Evolutionary conservation across 2,329 filamentous ascomycete species (phyloP).

Genomic region (Cadophora sp.): DNA sequence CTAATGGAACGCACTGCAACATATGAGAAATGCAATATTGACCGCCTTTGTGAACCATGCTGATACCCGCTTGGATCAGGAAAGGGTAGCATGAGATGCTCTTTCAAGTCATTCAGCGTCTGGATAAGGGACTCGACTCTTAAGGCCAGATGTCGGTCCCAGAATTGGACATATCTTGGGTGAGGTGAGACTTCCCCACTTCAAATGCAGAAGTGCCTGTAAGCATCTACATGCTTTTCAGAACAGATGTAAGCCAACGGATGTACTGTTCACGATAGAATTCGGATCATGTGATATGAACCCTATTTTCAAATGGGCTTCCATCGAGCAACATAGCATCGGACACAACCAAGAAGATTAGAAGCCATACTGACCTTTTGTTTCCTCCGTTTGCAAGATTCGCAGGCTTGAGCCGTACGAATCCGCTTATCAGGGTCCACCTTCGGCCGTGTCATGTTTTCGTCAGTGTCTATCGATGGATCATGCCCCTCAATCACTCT

Average conservation of each 20-base stretch:
- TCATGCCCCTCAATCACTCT: constrained; percentile 7
- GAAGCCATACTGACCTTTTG: constrained; percentile 35
- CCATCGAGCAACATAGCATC: neutral
- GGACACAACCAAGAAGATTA: neutral
- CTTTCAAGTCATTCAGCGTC: neutral
- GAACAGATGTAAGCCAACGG: neutral
- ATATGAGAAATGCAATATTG: neutral
- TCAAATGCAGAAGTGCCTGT: neutral
- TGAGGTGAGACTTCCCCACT: neutral
- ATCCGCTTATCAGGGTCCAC: constrained; percentile 39
- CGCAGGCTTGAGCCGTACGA: constrained; percentile 38
- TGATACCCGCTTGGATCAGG: neutral
- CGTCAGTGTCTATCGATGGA: neutral
- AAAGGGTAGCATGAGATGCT: neutral
- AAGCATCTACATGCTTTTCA: neutral
- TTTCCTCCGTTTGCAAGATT: constrained; percentile 39
- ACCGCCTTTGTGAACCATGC: neutral
- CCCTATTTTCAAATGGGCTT: too few relatives aligned
- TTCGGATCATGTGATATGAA: neutral
- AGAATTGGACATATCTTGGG: neutral
- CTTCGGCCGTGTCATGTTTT: constrained; percentile 35
- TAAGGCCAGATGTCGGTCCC: neutral
- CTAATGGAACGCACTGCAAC: neutral
- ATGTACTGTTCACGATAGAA: neutral
- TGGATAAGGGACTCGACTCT: neutral